Evolutionary conservation across 257 asterid species (phyloP).

Genomic region (Solanum piurae): DNA sequence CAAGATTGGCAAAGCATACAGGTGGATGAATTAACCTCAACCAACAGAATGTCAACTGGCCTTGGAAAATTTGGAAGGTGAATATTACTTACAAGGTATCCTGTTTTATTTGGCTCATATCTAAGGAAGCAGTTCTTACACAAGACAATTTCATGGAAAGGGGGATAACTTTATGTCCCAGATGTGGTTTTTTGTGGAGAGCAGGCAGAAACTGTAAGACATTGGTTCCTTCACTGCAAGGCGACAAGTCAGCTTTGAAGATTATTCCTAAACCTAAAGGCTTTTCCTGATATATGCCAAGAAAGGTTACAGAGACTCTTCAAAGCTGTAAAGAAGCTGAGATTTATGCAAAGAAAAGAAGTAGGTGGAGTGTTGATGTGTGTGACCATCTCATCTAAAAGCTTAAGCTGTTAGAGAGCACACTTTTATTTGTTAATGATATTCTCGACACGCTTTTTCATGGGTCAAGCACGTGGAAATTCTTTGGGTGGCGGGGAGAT

Average conservation of each 20-base stretch:
- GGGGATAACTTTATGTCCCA: not conserved
- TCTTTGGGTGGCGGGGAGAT: not conserved
- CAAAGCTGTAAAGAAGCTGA: not conserved
- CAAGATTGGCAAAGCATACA: not conserved
- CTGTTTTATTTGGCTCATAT: not conserved
- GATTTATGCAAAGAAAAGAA: not conserved
- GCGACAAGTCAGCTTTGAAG: not conserved
- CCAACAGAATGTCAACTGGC: not conserved
- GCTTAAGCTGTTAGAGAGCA: too few relatives aligned
- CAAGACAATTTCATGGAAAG: not conserved
- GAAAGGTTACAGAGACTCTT: not conserved
- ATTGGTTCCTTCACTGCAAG: not conserved
- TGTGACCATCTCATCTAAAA: too few relatives aligned
- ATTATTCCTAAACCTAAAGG: not conserved
- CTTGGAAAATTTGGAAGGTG: not conserved
- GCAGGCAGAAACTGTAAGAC: not conserved
- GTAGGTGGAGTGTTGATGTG: not conserved
- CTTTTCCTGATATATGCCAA: not conserved
- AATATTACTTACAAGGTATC: not conserved
- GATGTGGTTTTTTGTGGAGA: not conserved
- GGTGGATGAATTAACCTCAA: not conserved
- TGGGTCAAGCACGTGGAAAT: too few relatives aligned
- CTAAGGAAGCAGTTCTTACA: not conserved
- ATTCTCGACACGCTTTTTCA: too few relatives aligned
- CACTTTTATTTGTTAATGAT: too few relatives aligned